Evolutionary conservation across 148 eudicot species (phyloP).

Genomic region (Vaccinium corymbosum): DNA sequence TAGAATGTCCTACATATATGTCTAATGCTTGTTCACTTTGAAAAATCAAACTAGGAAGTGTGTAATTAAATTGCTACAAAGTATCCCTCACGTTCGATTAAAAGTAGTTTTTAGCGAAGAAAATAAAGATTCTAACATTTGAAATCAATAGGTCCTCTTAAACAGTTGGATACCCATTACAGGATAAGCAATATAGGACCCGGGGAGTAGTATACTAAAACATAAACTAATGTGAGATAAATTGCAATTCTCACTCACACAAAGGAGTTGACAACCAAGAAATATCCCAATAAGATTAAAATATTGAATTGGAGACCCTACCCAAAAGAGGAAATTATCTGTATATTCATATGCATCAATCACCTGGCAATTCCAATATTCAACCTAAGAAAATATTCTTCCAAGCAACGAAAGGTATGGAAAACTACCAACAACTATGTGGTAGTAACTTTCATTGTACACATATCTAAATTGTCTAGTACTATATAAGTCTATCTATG

Average conservation of each 20-base stretch:
- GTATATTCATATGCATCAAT: slow-evolving; percentile 17
- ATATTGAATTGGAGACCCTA: background rate
- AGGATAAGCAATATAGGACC: too few species aligned
- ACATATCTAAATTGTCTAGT: background rate
- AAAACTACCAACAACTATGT: slow-evolving; percentile 7
- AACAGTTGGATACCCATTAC: too few species aligned
- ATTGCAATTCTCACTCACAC: background rate
- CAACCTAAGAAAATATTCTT: slow-evolving; percentile 12
- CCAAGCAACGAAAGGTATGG: slow-evolving; percentile 17
- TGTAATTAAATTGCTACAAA: too few species aligned
- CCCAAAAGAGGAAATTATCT: slow-evolving; percentile 8
- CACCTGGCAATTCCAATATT: background rate
- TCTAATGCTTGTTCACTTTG: too few species aligned
- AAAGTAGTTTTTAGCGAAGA: too few species aligned
- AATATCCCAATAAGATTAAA: background rate
- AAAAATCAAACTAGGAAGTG: too few species aligned
- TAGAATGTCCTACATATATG: too few species aligned
- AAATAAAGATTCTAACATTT: too few species aligned
- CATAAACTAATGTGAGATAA: background rate
- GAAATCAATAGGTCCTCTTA: too few species aligned
- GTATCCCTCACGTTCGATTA: too few species aligned
- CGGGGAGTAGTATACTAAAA: too few species aligned
- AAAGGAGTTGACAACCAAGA: background rate
- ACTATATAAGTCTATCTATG: background rate
- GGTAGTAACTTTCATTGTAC: slow-evolving; percentile 17